Percentiles rank a stretch among this genome's conserved stretches.
These are phyloP conservation scores for Hemisphaericaspora xylanilytica DNA, from an alignment of 1,139 yeast species.

Conservation along the genomic window DNA sequence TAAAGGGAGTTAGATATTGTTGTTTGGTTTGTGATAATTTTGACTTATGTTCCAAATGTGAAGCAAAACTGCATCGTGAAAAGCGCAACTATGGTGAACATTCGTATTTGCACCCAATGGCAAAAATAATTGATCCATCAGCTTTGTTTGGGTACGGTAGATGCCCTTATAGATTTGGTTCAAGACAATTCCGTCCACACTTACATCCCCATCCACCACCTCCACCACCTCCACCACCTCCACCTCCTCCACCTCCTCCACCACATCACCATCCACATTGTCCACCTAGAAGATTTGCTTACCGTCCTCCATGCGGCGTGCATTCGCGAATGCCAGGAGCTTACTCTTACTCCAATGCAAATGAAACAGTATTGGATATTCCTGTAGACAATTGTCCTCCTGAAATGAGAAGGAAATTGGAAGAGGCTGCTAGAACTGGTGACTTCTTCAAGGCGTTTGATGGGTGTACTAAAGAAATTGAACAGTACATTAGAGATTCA, in stretches of 20 bases:
- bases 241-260: slow-evolving; percentile 6
- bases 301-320: background rate
- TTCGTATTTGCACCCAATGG: slow-evolving; percentile 30
- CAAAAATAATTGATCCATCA: slow-evolving; percentile 25
- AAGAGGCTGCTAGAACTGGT: slow-evolving; percentile 7
- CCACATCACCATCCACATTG: slow-evolving; percentile 1
- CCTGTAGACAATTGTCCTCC: slow-evolving; percentile 25
- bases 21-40: slow-evolving; percentile 56
- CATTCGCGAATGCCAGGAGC: background rate
- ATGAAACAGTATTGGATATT: slow-evolving; percentile 26
- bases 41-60: slow-evolving; percentile 57
- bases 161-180: background rate
- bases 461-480: slow-evolving; percentile 23
- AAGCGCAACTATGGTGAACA: slow-evolving; percentile 22
- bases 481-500: slow-evolving; percentile 22
- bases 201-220: slow-evolving; percentile 3
- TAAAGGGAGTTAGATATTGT: slow-evolving; percentile 51
- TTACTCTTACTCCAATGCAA: background rate
- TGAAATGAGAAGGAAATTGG: slow-evolving; percentile 21
- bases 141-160: slow-evolving; percentile 6
- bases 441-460: slow-evolving; percentile 16
- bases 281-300: background rate
- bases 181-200: slow-evolving; percentile 1
- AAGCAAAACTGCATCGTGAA: slow-evolving; percentile 20
- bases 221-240: slow-evolving; percentile 4